Conservation (phyloP, 352 stramenopile genomes). For the Globisporangium lucens region DNA sequence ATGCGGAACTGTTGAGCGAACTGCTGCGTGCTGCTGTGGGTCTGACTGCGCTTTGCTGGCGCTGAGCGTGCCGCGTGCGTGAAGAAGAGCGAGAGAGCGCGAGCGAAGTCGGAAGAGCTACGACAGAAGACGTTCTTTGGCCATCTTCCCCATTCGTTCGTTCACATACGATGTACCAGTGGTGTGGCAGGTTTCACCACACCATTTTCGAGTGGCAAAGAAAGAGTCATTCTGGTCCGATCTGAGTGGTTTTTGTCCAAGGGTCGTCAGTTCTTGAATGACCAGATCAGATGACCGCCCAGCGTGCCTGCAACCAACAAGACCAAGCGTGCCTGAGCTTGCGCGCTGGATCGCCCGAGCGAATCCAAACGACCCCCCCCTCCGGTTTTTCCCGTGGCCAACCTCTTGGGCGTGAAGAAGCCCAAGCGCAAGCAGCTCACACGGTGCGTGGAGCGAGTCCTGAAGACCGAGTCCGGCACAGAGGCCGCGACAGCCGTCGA, state of each 20-base stretch:
- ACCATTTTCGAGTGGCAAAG: not conserved
- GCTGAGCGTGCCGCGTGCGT: not conserved
- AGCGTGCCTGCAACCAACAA: too few relatives aligned
- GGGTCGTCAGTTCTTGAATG: too few relatives aligned
- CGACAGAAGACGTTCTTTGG: conserved; percentile 3
- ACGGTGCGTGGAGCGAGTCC: not conserved
- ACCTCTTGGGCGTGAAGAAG: not conserved
- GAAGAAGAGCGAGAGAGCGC: not conserved
- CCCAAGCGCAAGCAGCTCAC: too few relatives aligned
- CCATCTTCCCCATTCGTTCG: conserved; percentile 1
- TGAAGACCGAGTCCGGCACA: too few relatives aligned
- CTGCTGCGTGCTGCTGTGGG: not conserved
- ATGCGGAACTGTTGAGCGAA: not conserved
- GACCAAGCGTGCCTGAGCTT: too few relatives aligned
- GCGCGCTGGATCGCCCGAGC: too few relatives aligned
- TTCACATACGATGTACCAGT: not conserved
- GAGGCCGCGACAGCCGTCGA: too few relatives aligned
- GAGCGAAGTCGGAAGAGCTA: conserved; percentile 6
- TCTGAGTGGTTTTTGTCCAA: too few relatives aligned
- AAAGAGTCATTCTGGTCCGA: too few relatives aligned
- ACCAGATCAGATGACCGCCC: too few relatives aligned
- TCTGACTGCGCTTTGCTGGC: not conserved
- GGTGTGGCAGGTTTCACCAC: not conserved
- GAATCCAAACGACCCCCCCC: too few relatives aligned
- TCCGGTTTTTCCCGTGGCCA: too few relatives aligned